Evolutionary conservation across 2,329 filamentous ascomycete species (phyloP).

Genomic region (Orbilia blumenaviensis): DNA sequence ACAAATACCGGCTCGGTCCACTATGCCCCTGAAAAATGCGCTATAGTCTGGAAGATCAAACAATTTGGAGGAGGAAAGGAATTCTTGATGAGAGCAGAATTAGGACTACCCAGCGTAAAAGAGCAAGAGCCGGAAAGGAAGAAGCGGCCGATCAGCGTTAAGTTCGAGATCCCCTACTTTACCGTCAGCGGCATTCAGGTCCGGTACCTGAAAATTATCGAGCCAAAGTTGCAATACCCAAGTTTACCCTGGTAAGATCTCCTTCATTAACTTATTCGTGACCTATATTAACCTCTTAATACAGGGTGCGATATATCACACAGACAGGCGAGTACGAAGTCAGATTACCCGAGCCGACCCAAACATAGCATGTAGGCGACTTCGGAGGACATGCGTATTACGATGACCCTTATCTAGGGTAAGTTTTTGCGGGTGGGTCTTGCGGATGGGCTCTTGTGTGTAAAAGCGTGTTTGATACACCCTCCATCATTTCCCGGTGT

Average conservation of each 20-base stretch:
- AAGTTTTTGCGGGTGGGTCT: constrained; percentile 6
- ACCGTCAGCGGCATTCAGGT: constrained; percentile 99
- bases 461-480: constrained; percentile 50
- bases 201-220: constrained; percentile 97
- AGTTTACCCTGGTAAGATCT: constrained; percentile 68
- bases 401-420: not conserved
- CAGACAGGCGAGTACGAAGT: constrained; percentile 69
- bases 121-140: constrained; percentile 65
- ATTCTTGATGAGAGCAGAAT: constrained; percentile 96
- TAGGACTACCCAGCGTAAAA: constrained; percentile 94
- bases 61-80: constrained; percentile 99
- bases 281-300: constrained; percentile 59
- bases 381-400: not conserved
- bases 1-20: constrained; percentile 98
- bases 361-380: constrained; percentile 66
- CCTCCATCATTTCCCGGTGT: constrained; percentile 1
- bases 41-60: constrained; percentile 99
- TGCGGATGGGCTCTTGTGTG: not conserved
- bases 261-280: not conserved
- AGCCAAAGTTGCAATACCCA: constrained; percentile 73
- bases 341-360: constrained; percentile 70
- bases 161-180: constrained; percentile 99
- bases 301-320: constrained; percentile 97
- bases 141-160: constrained; percentile 96
- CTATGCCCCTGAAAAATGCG: constrained; percentile 95